Percentiles rank a stretch among this genome's conserved stretches.
These are phyloP conservation scores for Lepidium aucheri DNA, from an alignment of 345 rosid genomes.

Conservation along the genomic window DNA sequence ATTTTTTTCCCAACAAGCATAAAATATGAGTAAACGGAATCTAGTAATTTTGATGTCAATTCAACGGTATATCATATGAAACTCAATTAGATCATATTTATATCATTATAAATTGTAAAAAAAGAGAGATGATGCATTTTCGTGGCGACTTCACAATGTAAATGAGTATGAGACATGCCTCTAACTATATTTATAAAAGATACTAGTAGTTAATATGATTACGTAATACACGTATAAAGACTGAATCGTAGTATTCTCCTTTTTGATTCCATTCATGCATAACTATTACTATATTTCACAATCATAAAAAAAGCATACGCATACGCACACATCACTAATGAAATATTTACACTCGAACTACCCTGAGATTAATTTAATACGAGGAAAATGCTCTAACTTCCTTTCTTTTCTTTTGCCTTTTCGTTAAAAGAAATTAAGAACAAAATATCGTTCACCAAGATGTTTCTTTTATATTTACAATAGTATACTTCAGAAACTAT, in stretches of 20 bases:
- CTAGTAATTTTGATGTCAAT: conserved; percentile 5
- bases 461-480: neutral
- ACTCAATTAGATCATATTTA: neutral
- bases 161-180: conserved; percentile 10
- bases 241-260: conserved; percentile 8
- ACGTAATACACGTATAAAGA: neutral
- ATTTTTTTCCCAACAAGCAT: neutral
- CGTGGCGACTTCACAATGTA: conserved; percentile 15
- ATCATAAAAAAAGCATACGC: neutral
- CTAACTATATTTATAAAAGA: neutral
- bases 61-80: conserved; percentile 1
- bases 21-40: conserved; percentile 20
- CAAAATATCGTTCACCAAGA: neutral
- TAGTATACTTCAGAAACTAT: neutral
- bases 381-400: too few species aligned
- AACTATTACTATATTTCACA: neutral
- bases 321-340: conserved; percentile 14
- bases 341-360: neutral
- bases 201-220: neutral
- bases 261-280: conserved; percentile 15
- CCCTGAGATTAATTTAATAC: neutral
- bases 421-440: too few species aligned
- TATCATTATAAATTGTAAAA: neutral
- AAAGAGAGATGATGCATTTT: neutral
- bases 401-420: neutral